Evolutionary conservation across 2,329 filamentous ascomycete species (phyloP).

Genomic region (Chalaropsis ovoidea): DNA sequence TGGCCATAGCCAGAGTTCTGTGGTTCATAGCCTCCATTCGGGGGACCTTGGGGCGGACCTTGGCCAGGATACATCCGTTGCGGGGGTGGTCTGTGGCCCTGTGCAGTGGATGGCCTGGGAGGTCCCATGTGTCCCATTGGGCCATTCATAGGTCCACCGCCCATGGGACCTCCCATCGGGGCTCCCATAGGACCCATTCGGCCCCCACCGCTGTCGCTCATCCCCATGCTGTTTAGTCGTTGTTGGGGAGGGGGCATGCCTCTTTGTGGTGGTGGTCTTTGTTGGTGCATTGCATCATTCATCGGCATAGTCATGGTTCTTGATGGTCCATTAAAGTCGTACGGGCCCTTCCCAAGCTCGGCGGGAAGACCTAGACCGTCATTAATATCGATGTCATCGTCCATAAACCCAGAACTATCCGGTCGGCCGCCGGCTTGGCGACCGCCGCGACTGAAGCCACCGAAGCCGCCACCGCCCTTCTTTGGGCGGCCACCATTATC

Average conservation of each 20-base stretch:
- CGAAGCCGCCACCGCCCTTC: slow-evolving; percentile 19
- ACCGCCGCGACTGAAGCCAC: slow-evolving; percentile 19
- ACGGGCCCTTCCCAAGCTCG: slow-evolving; percentile 27
- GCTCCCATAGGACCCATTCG: slow-evolving; percentile 34
- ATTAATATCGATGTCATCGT: slow-evolving; percentile 31
- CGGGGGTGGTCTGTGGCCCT: slow-evolving; percentile 43
- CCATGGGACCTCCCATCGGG: slow-evolving; percentile 32
- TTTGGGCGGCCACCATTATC: slow-evolving; percentile 13
- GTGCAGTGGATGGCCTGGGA: slow-evolving; percentile 42
- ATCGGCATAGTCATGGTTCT: slow-evolving; percentile 54
- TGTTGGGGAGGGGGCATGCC: slow-evolving; percentile 30
- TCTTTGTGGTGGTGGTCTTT: slow-evolving; percentile 29
- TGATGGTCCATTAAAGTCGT: slow-evolving; percentile 43
- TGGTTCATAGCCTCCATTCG: slow-evolving; percentile 21
- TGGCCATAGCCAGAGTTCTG: slow-evolving; percentile 25
- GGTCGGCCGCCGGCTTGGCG: slow-evolving; percentile 7
- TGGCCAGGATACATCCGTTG: slow-evolving; percentile 44
- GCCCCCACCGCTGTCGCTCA: slow-evolving; percentile 32
- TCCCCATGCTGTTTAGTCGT: slow-evolving; percentile 39
- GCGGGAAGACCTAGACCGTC: slow-evolving; percentile 32
- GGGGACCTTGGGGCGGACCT: slow-evolving; percentile 32
- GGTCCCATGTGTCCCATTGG: slow-evolving; percentile 19
- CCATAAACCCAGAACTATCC: slow-evolving; percentile 28
- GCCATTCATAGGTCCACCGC: neutral
- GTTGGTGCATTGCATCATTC: slow-evolving; percentile 36